A percentile compares a stretch with the other conserved stretches of the same genome.
These are phyloP conservation scores for Camellia sinensis DNA, from an alignment of 148 eudicot species.

Conservation along the genomic window DNA sequence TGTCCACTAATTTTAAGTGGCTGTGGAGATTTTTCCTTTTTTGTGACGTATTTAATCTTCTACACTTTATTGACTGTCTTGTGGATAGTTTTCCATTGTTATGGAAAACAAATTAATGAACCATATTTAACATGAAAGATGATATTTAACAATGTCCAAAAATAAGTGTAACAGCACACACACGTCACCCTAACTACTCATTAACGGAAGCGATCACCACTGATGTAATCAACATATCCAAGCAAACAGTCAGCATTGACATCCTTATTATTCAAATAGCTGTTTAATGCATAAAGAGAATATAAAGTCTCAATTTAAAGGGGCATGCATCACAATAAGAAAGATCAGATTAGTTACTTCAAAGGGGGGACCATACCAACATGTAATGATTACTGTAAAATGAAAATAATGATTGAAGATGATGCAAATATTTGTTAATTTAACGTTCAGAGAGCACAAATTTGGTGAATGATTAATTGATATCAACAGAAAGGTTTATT, in stretches of 20 bases:
- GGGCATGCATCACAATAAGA: neutral
- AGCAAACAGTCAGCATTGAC: neutral
- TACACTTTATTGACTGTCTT: too few species aligned
- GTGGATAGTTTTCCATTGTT: too few species aligned
- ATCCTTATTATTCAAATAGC: neutral
- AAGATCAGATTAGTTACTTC: neutral
- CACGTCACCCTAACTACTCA: too few species aligned
- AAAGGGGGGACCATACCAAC: neutral
- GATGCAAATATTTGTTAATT: neutral
- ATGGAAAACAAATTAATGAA: too few species aligned
- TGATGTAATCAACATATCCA: neutral
- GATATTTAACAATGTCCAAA: too few species aligned
- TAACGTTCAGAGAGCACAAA: conserved; percentile 1
- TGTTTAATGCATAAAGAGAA: neutral
- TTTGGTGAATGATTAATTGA: neutral
- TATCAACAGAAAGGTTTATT: neutral
- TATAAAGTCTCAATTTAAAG: neutral
- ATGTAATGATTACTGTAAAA: neutral
- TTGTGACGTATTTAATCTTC: too few species aligned
- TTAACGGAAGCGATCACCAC: too few species aligned
- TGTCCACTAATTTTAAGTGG: too few species aligned
- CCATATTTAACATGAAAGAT: too few species aligned
- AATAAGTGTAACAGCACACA: too few species aligned
- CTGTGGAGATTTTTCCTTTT: too few species aligned
- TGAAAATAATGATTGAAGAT: neutral